phyloP scores from a whole-genome alignment of 306 rosid genomes.

The Casuarina equisetifolia region DNA sequence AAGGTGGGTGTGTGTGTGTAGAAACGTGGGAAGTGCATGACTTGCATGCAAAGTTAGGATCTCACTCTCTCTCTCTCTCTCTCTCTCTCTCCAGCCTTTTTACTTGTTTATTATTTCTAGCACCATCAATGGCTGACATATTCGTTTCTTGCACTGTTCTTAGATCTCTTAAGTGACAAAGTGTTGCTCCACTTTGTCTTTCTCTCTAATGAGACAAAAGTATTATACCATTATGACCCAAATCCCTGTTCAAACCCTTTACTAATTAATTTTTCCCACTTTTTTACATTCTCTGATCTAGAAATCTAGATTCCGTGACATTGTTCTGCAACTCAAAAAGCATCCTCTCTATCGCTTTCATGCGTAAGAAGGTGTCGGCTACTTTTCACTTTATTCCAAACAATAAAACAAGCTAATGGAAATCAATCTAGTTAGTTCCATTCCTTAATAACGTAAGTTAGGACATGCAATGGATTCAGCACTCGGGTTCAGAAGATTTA shows the following conservation, averaged over 20 bases:
- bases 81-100: conserved; percentile 29
- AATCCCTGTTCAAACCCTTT: conserved; percentile 29
- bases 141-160: conserved; percentile 82
- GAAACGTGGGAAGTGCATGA: conserved; percentile 60
- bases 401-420: conserved; percentile 32
- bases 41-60: conserved; percentile 53
- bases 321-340: conserved; percentile 37
- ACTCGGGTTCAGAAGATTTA: no score
- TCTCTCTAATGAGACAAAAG: conserved; percentile 70
- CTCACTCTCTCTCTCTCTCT: conserved; percentile 22
- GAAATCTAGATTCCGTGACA: conserved; percentile 41
- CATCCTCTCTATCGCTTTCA: conserved; percentile 49
- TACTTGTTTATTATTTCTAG: conserved; percentile 20
- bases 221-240: conserved; percentile 34
- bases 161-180: conserved; percentile 48
- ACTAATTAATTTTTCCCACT: conserved; percentile 4
- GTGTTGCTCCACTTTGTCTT: conserved; percentile 36
- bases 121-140: conserved; percentile 43
- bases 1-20: neutral
- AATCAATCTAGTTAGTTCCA: conserved; percentile 22
- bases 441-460: conserved; percentile 12
- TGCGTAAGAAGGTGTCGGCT: conserved; percentile 56
- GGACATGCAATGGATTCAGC: neutral
- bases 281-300: conserved; percentile 32
- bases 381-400: conserved; percentile 83